phyloP scores from a whole-genome alignment of 345 rosid species.

The Triadica sebifera region DNA sequence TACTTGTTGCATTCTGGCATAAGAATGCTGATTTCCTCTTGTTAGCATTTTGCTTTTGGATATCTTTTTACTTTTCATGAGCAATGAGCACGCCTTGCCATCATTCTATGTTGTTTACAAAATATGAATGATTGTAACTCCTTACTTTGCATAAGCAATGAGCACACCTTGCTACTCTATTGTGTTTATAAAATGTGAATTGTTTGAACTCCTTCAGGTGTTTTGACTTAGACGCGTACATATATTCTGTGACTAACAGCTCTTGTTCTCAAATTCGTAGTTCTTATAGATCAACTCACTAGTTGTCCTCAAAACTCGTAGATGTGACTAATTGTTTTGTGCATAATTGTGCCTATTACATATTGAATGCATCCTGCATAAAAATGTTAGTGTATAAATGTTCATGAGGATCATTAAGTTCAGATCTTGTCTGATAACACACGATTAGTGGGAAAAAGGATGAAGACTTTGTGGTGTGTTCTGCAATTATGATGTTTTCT shows the following conservation, averaged over 20 bases:
- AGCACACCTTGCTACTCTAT: too few species aligned
- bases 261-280: background rate
- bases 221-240: background rate
- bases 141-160: too few species aligned
- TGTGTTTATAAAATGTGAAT: too few species aligned
- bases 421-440: background rate
- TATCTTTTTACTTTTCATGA: background rate
- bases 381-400: background rate
- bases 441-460: background rate
- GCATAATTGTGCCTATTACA: background rate
- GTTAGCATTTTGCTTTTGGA: background rate
- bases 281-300: background rate
- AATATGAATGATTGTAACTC: background rate
- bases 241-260: background rate
- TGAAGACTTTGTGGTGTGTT: background rate
- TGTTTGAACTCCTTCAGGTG: too few species aligned
- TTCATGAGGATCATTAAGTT: background rate
- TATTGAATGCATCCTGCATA: background rate
- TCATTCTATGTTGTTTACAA: background rate
- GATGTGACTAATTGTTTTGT: background rate
- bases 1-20: conserved; percentile 1
- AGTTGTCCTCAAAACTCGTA: background rate
- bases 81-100: background rate
- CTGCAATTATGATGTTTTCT: background rate
- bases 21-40: background rate